A percentile compares a stretch with the other conserved stretches of the same genome.
Evolutionary conservation across 495 filamentous ascomycete genomes (phyloP).

Genomic region (Evernia prunastri): DNA sequence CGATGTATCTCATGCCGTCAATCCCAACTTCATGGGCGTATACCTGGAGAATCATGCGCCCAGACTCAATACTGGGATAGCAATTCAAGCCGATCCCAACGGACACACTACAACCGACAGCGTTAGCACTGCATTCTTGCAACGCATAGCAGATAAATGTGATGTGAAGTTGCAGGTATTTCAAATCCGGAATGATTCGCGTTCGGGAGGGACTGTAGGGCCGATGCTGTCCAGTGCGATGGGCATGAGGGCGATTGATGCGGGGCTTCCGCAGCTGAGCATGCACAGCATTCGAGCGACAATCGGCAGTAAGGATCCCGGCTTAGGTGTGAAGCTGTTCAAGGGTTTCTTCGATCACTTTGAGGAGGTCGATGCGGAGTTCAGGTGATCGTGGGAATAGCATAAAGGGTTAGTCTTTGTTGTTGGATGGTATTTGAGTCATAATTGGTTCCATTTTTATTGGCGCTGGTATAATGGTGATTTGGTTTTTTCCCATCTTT

Average conservation of each 20-base stretch:
- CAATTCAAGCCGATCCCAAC: constrained; percentile 79
- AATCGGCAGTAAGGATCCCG: constrained; percentile 79
- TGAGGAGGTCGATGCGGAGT: constrained; percentile 82
- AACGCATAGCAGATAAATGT: constrained; percentile 63
- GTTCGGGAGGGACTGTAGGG: constrained; percentile 89
- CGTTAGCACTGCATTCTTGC: constrained; percentile 68
- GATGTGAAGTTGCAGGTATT: constrained; percentile 74
- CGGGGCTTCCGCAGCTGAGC: constrained; percentile 82
- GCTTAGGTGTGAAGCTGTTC: constrained; percentile 80
- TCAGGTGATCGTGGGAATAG: constrained; percentile 32
- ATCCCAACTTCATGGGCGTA: constrained; percentile 79
- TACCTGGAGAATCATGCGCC: constrained; percentile 84
- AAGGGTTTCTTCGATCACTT: constrained; percentile 84
- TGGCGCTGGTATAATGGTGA: too few species aligned
- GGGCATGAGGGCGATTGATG: constrained; percentile 81
- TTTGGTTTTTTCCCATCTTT: too few species aligned
- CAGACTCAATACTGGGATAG: constrained; percentile 80
- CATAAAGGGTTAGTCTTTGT: background rate
- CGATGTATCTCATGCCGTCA: constrained; percentile 89
- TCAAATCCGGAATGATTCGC: constrained; percentile 86
- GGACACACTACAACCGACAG: constrained; percentile 91
- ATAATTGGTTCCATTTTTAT: too few species aligned
- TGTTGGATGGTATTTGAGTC: too few species aligned
- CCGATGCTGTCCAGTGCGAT: constrained; percentile 78
- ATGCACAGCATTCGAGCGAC: constrained; percentile 96